These are phyloP conservation scores for Oehlia diaphana DNA, from an alignment of 192 early-diverging fungal genomes.

Conservation along the genomic window DNA sequence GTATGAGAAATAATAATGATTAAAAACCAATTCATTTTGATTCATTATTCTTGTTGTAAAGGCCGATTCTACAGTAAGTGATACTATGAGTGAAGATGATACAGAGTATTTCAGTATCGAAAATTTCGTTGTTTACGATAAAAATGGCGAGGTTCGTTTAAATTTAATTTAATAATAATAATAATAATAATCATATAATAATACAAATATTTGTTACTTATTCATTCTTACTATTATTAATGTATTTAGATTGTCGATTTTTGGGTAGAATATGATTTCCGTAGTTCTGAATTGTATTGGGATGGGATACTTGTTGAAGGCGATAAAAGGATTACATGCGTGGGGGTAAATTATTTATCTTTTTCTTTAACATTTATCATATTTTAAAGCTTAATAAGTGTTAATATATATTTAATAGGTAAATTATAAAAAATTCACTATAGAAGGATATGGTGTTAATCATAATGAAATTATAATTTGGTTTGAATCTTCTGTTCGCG, in stretches of 20 bases:
- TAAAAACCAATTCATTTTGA: not conserved
- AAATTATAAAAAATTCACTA: not conserved
- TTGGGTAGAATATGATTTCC: not conserved
- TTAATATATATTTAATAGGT: not conserved
- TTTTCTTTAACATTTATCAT: no score
- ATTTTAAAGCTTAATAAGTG: not conserved
- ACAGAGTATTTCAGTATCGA: not conserved
- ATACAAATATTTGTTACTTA: not conserved
- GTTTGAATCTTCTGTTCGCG: not conserved
- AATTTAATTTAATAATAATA: not conserved
- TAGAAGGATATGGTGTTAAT: not conserved
- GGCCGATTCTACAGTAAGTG: not conserved
- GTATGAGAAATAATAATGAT: not conserved
- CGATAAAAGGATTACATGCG: not conserved
- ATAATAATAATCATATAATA: not conserved
- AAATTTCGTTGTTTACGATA: not conserved
- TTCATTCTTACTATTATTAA: not conserved
- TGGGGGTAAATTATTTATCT: not conserved
- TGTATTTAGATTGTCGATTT: not conserved
- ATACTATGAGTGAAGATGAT: not conserved
- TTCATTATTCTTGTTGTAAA: not conserved
- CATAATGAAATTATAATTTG: not conserved
- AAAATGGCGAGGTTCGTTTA: not conserved
- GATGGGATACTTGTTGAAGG: not conserved
- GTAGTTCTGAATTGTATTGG: not conserved